Percentiles rank a stretch among this genome's conserved stretches.
Evolutionary conservation across 2,329 filamentous ascomycete species (phyloP).

Genomic region (Gnomoniopsis sp.): DNA sequence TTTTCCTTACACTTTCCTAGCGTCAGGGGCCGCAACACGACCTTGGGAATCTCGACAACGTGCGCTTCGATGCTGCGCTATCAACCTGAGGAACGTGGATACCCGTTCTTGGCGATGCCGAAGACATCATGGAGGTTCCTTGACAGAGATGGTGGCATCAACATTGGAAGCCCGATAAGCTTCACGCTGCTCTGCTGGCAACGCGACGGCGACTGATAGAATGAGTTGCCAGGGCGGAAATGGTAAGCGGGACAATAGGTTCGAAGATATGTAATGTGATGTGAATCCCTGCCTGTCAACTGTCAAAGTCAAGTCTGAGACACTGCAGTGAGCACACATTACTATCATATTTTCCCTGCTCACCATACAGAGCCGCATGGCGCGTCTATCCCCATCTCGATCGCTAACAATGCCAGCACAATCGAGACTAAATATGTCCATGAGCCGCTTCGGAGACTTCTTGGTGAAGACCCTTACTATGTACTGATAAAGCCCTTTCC

Average conservation of each 20-base stretch:
- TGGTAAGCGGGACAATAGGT: background rate
- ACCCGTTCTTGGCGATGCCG: background rate
- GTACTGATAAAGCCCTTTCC: background rate
- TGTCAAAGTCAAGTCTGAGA: background rate
- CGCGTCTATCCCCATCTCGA: background rate
- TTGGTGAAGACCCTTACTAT: background rate
- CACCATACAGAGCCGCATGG: background rate
- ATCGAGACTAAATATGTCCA: background rate
- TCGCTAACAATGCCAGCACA: background rate
- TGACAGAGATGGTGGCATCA: background rate
- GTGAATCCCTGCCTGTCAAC: constrained; percentile 1
- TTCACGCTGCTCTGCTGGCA: no score
- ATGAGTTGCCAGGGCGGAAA: background rate
- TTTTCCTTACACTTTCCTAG: no score
- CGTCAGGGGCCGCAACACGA: no score
- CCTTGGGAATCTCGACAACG: background rate
- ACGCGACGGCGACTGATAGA: background rate
- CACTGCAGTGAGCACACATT: no score
- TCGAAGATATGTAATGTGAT: background rate
- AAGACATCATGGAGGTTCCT: background rate
- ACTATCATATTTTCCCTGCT: background rate
- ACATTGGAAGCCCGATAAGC: background rate
- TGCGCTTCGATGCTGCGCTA: background rate
- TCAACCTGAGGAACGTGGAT: background rate
- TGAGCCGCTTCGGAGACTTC: background rate